These are phyloP conservation scores for Cordyceps farinosa DNA, from an alignment of 2,329 filamentous ascomycete genomes.

Conservation along the genomic window DNA sequence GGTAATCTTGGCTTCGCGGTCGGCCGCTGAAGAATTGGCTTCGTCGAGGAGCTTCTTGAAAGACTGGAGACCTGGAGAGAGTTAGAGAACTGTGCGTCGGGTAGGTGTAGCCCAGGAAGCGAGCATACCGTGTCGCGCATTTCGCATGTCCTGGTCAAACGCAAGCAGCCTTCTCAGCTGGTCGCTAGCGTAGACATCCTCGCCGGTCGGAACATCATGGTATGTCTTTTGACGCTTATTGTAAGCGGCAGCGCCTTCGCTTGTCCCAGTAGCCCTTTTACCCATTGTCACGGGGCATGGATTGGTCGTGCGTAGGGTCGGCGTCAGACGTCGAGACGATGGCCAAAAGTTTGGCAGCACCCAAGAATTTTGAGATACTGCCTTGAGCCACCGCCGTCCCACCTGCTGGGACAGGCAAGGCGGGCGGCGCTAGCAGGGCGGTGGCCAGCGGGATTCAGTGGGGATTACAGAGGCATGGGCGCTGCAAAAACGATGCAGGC, in stretches of 20 bases:
- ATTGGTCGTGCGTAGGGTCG: background rate
- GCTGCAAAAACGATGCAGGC: background rate
- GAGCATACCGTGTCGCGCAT: conserved; percentile 60
- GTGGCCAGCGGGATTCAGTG: background rate
- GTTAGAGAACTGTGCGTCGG: background rate
- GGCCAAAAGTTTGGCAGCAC: conserved; percentile 19
- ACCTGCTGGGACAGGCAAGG: conserved; percentile 24
- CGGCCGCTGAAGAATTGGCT: conserved; percentile 49
- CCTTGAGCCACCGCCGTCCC: conserved; percentile 30
- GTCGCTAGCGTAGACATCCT: conserved; percentile 59
- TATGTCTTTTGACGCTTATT: conserved; percentile 55
- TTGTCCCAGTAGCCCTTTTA: conserved; percentile 41
- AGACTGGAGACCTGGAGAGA: conserved; percentile 55
- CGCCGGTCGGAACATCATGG: conserved; percentile 54
- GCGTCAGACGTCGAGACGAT: background rate
- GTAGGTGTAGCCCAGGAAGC: background rate
- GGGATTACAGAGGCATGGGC: background rate
- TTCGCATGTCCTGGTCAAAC: conserved; percentile 66
- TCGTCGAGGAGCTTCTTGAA: conserved; percentile 70
- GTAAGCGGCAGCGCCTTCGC: conserved; percentile 39
- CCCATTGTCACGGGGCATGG: conserved; percentile 33
- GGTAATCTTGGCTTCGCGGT: conserved; percentile 41
- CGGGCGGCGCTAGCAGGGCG: background rate
- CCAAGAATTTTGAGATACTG: conserved; percentile 37
- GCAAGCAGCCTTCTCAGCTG: conserved; percentile 66